Base-by-base conservation (phyloP, 73 alveolate species). In the Stentor roeselii region DNA sequence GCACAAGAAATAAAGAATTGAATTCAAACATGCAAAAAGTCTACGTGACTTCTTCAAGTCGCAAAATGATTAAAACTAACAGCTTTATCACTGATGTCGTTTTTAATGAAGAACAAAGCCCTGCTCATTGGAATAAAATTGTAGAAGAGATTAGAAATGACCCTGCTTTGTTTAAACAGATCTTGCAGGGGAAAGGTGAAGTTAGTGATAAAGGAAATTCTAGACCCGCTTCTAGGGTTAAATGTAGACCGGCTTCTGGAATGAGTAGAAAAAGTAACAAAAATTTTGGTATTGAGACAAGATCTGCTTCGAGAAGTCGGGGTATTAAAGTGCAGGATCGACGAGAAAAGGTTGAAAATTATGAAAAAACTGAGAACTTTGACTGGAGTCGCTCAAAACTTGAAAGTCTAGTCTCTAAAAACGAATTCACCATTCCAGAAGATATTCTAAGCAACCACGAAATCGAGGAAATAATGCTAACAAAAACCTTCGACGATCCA, bases 141-240 rank as follows among this genome's bases (percentile, higher is more conserved):
- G 21, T 67, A 67, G 34, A 67, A 21, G 34, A 67, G 34, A 30
- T 67, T 21, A 67, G 80, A 67, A 40, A 67, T 27, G 80, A 67
- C 34, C 80, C 80, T 67, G 21, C 14, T n/a, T 67, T 67, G 37
- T 67, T 67, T 15, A 67, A 40, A 15, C 41, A 67, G 34, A 34
- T 34, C 37, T 67, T 67, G 34, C n/a, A 67, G 42, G 41, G 41
- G 14, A 32, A 21, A 34, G 41, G 37, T 14, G 34, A 30, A 30
- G 34, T 30, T 27, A 40, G 34, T 36, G n/a, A 21, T 32, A 32
- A 67, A 67, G 34, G 34, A 67, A 2, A 15, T 21, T 27, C 42
- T 36, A 21, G 37, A 1, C 0, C 41, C 21, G 37, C 27, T 21
- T 67, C 80, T 30, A 32, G 15, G 2, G 37, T n/a, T n/a, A n/a